phyloP scores from a whole-genome alignment of 2,329 filamentous ascomycete species.

The Aureobasidium uvarum region DNA sequence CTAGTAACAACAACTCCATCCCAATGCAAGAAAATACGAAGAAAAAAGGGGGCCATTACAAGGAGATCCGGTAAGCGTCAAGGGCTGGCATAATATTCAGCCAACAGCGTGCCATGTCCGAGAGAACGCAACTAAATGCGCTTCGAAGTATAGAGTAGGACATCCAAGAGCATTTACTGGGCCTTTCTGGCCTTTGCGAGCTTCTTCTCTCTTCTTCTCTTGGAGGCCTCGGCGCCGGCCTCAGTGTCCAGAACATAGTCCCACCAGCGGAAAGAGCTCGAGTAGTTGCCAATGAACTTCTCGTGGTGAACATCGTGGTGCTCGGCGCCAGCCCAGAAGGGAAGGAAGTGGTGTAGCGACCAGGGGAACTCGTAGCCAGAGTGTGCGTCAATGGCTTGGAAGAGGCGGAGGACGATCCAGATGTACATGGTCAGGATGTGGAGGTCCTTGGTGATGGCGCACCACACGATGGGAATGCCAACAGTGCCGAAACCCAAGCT shows the following conservation, averaged over 20 bases:
- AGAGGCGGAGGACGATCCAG: slow-evolving; percentile 89
- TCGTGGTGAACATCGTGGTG: slow-evolving; percentile 98
- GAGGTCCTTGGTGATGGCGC: slow-evolving; percentile 76
- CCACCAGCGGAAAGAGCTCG: slow-evolving; percentile 99
- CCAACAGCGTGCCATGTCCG: neutral
- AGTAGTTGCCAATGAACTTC: slow-evolving; percentile 97
- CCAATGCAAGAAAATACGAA: slow-evolving; percentile 24
- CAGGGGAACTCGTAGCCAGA: slow-evolving; percentile 98
- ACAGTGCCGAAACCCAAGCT: slow-evolving; percentile 86
- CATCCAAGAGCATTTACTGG: slow-evolving; percentile 48
- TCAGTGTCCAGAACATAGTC: slow-evolving; percentile 93
- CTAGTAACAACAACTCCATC: slow-evolving; percentile 23
- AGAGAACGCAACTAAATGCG: neutral
- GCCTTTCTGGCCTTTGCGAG: slow-evolving; percentile 67
- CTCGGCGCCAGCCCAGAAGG: slow-evolving; percentile 96
- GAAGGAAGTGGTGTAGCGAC: slow-evolving; percentile 91
- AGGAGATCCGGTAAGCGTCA: neutral
- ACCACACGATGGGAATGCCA: slow-evolving; percentile 78
- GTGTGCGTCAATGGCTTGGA: slow-evolving; percentile 97
- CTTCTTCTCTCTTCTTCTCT: slow-evolving; percentile 78
- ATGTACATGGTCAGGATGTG: slow-evolving; percentile 97
- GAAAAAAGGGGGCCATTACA: slow-evolving; percentile 9
- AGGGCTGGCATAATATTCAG: neutral
- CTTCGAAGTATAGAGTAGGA: neutral
- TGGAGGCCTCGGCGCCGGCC: slow-evolving; percentile 80